These are phyloP conservation scores for Microcos paniculata DNA, from an alignment of 345 rosid species.

Conservation along the genomic window DNA sequence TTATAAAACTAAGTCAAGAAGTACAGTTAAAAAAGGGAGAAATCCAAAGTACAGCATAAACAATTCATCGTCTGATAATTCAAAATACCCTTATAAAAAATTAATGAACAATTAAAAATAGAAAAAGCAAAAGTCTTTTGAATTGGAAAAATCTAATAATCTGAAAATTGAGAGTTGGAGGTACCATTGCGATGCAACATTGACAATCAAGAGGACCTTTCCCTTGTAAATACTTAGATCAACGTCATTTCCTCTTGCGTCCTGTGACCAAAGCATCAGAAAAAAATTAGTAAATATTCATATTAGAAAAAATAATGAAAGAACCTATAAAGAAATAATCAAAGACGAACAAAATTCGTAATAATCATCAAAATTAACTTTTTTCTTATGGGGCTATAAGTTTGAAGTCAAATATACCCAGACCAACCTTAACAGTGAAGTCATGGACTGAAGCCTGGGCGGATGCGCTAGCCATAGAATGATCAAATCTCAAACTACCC, in stretches of 20 bases:
- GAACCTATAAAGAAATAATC: neutral
- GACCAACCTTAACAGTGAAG: constrained; percentile 80
- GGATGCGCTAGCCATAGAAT: constrained; percentile 66
- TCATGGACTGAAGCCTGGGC: constrained; percentile 55
- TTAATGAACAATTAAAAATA: neutral
- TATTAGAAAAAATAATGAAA: neutral
- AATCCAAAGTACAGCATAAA: neutral
- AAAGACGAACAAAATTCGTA: neutral
- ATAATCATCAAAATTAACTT: neutral
- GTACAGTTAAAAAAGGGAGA: neutral
- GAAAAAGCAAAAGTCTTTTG: neutral
- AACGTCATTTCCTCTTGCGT: constrained; percentile 73
- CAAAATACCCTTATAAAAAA: neutral
- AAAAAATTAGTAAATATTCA: neutral
- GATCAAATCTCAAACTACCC: constrained; percentile 38
- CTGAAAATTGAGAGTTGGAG: neutral
- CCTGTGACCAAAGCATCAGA: constrained; percentile 37
- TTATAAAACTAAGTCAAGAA: neutral
- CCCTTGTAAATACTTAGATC: constrained; percentile 78
- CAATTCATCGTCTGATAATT: neutral
- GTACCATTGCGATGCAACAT: constrained; percentile 97
- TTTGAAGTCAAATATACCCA: neutral
- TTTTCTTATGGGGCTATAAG: no score
- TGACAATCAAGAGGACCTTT: constrained; percentile 86
- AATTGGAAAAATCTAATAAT: neutral